A percentile compares a stretch with the other conserved stretches of the same genome.
Conservation (phyloP, 805 yeast species). For the Wickerhamomyces alni region DNA sequence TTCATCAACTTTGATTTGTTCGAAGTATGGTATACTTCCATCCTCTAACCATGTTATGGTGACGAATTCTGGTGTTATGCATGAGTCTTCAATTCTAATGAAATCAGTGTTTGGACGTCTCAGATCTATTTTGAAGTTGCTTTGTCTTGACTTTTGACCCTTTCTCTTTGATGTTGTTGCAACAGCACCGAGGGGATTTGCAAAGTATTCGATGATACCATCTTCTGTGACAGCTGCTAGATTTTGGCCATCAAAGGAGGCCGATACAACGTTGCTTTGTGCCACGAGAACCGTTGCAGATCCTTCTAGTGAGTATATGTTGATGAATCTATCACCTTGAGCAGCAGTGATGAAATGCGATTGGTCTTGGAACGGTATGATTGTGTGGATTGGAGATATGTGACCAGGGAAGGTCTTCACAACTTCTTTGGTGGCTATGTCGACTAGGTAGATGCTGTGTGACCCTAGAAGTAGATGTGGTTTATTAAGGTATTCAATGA, state of each 20-base stretch:
- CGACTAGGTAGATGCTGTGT: constrained; percentile 54
- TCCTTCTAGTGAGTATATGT: constrained; percentile 48
- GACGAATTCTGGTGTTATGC: constrained; percentile 31
- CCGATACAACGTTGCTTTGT: constrained; percentile 49
- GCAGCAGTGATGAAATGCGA: constrained; percentile 62
- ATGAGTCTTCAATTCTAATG: constrained; percentile 26
- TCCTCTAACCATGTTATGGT: constrained; percentile 58
- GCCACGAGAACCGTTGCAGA: constrained; percentile 64
- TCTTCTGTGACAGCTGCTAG: constrained; percentile 64
- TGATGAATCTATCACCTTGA: constrained; percentile 73
- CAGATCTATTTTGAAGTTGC: constrained; percentile 40
- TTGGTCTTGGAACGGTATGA: constrained; percentile 33
- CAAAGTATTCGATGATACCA: constrained; percentile 69
- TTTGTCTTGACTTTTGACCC: constrained; percentile 46
- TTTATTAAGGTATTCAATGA: constrained; percentile 22
- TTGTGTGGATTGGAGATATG: constrained; percentile 55
- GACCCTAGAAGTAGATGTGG: constrained; percentile 56
- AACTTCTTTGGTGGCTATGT: constrained; percentile 32
- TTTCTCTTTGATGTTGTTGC: constrained; percentile 33
- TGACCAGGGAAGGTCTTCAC: constrained; percentile 68
- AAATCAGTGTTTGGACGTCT: constrained; percentile 35
- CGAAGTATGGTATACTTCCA: constrained; percentile 51
- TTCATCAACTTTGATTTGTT: constrained; percentile 41
- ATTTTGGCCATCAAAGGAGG: constrained; percentile 34
- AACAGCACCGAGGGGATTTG: constrained; percentile 38